phyloP scores from a whole-genome alignment of 768 basidiomycete genomes.

The Suillus spraguei region DNA sequence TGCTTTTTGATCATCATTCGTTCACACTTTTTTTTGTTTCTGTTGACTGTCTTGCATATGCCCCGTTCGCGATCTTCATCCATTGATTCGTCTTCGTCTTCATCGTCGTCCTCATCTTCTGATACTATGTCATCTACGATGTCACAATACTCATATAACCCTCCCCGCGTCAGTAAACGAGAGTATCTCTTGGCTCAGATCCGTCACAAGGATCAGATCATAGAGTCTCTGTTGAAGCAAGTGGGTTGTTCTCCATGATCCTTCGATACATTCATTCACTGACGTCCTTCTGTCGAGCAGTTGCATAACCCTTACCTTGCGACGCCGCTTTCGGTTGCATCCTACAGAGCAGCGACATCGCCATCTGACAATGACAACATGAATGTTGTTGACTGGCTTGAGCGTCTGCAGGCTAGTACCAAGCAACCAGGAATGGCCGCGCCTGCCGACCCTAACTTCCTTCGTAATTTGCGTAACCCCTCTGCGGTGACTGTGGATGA shows the following conservation, averaged over 20 bases:
- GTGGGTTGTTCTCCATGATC: conserved; percentile 36
- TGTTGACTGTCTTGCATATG: conserved; percentile 4
- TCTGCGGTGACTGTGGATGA: conserved; percentile 35
- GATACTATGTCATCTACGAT: conserved; percentile 39
- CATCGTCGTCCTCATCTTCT: conserved; percentile 34
- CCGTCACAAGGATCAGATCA: conserved; percentile 85
- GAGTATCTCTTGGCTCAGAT: conserved; percentile 87
- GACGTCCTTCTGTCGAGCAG: conserved; percentile 36
- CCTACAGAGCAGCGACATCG: conserved; percentile 77
- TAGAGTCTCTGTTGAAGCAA: conserved; percentile 84
- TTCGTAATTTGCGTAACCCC: conserved; percentile 36
- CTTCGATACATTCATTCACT: conserved; percentile 6
- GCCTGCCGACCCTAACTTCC: conserved; percentile 28
- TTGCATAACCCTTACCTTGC: conserved; percentile 81
- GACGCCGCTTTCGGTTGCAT: conserved; percentile 77
- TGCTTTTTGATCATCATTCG: not conserved
- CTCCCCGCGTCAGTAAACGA: conserved; percentile 62
- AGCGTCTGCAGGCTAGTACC: conserved; percentile 64
- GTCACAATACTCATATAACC: conserved; percentile 25
- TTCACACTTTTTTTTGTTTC: not conserved
- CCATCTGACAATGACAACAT: conserved; percentile 71
- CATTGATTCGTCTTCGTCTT: conserved; percentile 22
- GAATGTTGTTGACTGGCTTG: conserved; percentile 75
- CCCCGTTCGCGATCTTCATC: conserved; percentile 24
- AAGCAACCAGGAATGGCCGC: conserved; percentile 47